Base-by-base conservation (phyloP, 208 protist genomes). In the Wallacemonas collosoma region DNA sequence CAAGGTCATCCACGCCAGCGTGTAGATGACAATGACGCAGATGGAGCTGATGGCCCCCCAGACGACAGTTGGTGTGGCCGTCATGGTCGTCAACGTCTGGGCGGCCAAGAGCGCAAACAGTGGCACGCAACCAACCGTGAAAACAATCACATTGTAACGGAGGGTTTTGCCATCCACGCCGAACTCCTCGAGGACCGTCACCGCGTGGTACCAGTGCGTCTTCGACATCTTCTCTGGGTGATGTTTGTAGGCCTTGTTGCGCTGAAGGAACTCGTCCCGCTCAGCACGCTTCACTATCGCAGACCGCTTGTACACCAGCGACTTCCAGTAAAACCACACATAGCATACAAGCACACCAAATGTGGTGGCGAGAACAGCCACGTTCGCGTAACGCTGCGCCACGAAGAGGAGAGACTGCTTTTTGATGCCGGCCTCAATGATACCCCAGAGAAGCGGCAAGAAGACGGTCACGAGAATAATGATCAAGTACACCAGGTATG, bases 181-280 rank as follows among this genome's bases (percentile, higher is more conserved):
- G 66, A 88, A 97, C 76, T 97, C 89, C 68, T 97, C 92, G 9
- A 97, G 74, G 17, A 93, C 81, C 1, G 79, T 91, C 14, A 68
- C 80, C 1, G 89, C 85, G 68, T 97, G 86, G 69, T 97, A 95
- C 92, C 92, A 97, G 75, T 90, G 89, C 40, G 72, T 81, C 69
- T 93, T 95, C 54, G 67, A 51, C 76, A 87, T 76, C 68, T 88
- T 89, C 7, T 81, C 65, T 1, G 67, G 70, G 36, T 67, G 50
- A 67, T 87, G 1, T 36, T 74, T 87, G 80, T 79, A 89, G 8
- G 88, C 81, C 53, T 79, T 77, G 55, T 81, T 76, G 62, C 88
- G 90, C 54, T 88, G 72, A 14, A 51, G 26, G 71, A 93, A 94
- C 41, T 95, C 89, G 81, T 95, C 92, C 5, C 79, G 73, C 45